Base-by-base conservation (phyloP, 305 asterid genomes). In the Vinca major region DNA sequence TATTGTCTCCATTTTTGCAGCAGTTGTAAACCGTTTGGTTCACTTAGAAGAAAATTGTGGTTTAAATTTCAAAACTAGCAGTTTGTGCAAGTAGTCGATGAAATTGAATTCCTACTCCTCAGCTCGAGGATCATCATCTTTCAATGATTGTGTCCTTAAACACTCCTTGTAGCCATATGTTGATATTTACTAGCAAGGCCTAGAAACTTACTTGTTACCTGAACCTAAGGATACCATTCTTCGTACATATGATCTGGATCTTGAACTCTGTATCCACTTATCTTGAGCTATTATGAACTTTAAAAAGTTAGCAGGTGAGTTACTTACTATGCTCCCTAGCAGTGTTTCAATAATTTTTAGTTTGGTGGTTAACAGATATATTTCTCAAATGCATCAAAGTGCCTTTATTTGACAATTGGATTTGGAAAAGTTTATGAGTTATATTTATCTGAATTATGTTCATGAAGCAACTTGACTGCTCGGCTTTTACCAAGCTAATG, bases 1-100 rank as follows among this genome's bases (percentile, higher is more conserved):
- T 13, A 33, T 63, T 43, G 39, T 52, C 40, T 20, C 47, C 69
- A 51, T 39, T 56, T 52, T n/a, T 52, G 47, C 11, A 21, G 19
- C 20, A 70, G 68, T 54, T 54, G 62, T 51, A 39, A 66, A 52
- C 33, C 16, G 63, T 51, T 63, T 17, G 21, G 49, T 36, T 61
- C 9, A 39, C 26, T 16, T 69, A 44, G 21, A 62, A 37, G 37
- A 53, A 45, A 36, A 33, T 55, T 7, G 50, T 33, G 11, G 21
- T 54, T 19, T 33, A 44, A 8, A 6, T 7, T 40, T 47, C 19
- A 56, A 9, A 20, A 55, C 26, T 55, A 48, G 44, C 8, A 17
- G 26, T 36, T 65, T 65, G 19, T 71, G 17, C 51, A 5, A 44
- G 13, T 19, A 13, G n/a, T 33, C 9, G 62, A 19, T 17, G 19